Base-by-base conservation (phyloP, 805 yeast genomes). In the Wickerhamiella kurtzmanii region DNA sequence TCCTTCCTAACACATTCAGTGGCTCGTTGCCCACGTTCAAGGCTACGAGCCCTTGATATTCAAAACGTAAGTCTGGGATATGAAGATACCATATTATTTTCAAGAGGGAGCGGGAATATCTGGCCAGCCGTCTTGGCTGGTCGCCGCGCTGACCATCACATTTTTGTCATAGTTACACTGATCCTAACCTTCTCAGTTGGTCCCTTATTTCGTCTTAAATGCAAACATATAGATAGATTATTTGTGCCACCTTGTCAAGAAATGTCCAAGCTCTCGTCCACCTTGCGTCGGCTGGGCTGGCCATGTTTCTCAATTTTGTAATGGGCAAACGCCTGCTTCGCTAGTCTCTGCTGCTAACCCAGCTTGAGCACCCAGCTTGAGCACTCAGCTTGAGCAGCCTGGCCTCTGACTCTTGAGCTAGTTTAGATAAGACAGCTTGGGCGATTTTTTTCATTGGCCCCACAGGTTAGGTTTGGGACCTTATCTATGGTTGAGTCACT, bases 131-230 rank as follows among this genome's bases (percentile, higher is more conserved):
- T 50, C 41, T 50, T 50, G 51, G 44, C 28, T 43, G 16, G 25
- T 43, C 36, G 48, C 46, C 51, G 44, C 51, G 44, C 43, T 50
- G 53, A 50, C 22, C 40, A 28, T 32, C 18, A 15, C 25, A 38
- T 37, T 44, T 35, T 45, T 50, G 53, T 50, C 53, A 50, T 50
- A 48, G 51, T 48, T 50, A 48, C 49, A 46, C 48, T 44, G 49
- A 42, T 50, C 52, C 36, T 45, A 50, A 36, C 38, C 16, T 15
- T 15, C 35, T 15, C 15, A 13, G 20, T 37, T 15, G 9, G 16
- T 13, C 11, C 19, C n/a, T 15, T 37, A 8, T 37, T 15, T 13
- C 9, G 40, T 17, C 9, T 17, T 17, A 11, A 37, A 15, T 13
- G 9, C 19, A 11, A 19, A 38, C 11, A 6, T 38, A 5, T 15